Base-by-base conservation (phyloP, 108 stramenopile genomes). In the Fragilaria crotonensis region DNA sequence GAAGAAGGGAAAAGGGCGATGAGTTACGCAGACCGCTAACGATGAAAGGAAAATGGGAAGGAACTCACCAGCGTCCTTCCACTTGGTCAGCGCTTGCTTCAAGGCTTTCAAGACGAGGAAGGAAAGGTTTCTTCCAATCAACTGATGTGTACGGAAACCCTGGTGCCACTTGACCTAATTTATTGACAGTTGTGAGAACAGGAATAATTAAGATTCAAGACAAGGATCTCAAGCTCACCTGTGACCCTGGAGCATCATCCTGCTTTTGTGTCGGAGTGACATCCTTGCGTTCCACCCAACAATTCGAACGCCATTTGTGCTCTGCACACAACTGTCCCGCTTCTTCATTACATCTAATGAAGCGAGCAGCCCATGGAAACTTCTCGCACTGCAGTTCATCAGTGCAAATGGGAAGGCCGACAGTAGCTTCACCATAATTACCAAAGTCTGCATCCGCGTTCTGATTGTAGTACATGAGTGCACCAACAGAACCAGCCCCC, bases 251-350 rank as follows among this genome's bases (percentile, higher is more conserved):
- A 22, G 30, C 18, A 11, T 51, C 33, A 11, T 29, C 28, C 67
- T 88, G 87, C 20, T 60, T 54, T 19, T 29, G 58, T 19, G 73
- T 46, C 23, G 88, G 87, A 47, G 41, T 57, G 9, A 72, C 64
- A 26, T 82, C 81, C 7, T 56, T 41, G 50, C 75, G 57, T 31
- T 78, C 67, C 44, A 72, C 60, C 88, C 88, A 89, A 67, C 88
- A 89, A 20, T 47, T 57, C 29, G 72, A 80, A 48, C 54, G 41
- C 62, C 76, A 89, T 31, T 68, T 52, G 62, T 72, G 45, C 21
- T 64, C 57, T 28, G 65, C 20, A 32, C 81, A 83, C 22, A 54
- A 58, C 2, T 44, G 32, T 30, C 26, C 77, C 44, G 41, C 66
- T 65, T 68, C 65, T 0, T 46, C 52, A 0, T 57, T 28, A 52